These are phyloP conservation scores for Coprinellus micaceus DNA, from an alignment of 768 basidiomycete genomes.

Conservation along the genomic window DNA sequence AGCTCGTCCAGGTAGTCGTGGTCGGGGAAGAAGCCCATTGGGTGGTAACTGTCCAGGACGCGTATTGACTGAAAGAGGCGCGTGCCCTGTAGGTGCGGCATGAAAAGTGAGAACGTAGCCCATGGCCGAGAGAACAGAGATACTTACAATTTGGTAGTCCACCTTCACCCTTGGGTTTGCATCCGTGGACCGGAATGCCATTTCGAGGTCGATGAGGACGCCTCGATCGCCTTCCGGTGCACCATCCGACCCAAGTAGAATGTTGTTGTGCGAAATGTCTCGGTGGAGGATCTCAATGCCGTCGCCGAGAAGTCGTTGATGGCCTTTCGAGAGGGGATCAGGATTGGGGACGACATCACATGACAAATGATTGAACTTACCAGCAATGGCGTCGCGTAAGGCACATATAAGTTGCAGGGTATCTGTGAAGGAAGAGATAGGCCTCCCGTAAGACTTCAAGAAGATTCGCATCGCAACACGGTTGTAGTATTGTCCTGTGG, in stretches of 20 bases:
- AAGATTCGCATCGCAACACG: neutral
- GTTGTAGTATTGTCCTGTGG: neutral
- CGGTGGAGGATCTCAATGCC: neutral
- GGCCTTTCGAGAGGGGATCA: neutral
- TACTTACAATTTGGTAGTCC: conserved; percentile 1
- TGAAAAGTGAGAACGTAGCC: neutral
- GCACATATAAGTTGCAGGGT: conserved; percentile 4
- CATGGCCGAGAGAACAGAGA: neutral
- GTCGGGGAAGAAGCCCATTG: no score
- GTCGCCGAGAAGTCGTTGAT: neutral
- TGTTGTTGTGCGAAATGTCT: neutral
- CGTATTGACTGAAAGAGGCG: neutral
- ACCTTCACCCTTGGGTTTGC: neutral
- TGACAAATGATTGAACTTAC: no score
- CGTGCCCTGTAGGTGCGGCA: neutral
- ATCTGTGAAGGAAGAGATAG: conserved; percentile 1
- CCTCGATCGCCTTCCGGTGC: neutral
- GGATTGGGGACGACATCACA: neutral
- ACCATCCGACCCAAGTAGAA: neutral
- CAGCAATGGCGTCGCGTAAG: conserved; percentile 12
- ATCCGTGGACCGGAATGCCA: neutral
- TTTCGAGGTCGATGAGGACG: conserved; percentile 7
- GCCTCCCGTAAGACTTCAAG: conserved; percentile 8
- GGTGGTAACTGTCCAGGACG: neutral
- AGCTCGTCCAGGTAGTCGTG: neutral